These are phyloP conservation scores for Phytophthora sp. DNA, from an alignment of 352 stramenopile species.

Conservation along the genomic window DNA sequence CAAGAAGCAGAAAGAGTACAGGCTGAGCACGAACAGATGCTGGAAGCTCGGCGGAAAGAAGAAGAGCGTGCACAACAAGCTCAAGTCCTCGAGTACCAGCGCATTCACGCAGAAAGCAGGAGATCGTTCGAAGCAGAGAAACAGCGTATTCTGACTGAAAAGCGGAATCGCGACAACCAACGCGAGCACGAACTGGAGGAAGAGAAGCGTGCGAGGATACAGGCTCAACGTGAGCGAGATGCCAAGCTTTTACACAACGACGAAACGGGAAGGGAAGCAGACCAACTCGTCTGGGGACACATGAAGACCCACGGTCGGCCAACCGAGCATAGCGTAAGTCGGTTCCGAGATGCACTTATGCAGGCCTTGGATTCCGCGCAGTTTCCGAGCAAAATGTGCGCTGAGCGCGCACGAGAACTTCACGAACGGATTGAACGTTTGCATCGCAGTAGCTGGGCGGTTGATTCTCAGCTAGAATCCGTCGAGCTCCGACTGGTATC, in stretches of 20 bases:
- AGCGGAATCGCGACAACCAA: conserved; percentile 20
- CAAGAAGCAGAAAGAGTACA: conserved; percentile 5
- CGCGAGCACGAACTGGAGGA: conserved; percentile 7
- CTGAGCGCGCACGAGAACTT: conserved; percentile 29
- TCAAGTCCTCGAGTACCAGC: conserved; percentile 25
- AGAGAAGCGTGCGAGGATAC: conserved; percentile 16
- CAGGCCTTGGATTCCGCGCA: conserved; percentile 13
- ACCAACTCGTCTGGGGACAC: conserved; percentile 27
- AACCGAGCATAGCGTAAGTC: conserved; percentile 12
- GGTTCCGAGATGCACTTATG: conserved; percentile 14
- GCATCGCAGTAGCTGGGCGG: conserved; percentile 6
- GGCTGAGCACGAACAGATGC: background rate
- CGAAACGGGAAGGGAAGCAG: background rate
- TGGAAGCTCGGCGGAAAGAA: conserved; percentile 18
- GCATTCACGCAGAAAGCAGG: conserved; percentile 27
- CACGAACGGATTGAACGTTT: conserved; percentile 33
- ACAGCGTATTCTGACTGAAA: conserved; percentile 12
- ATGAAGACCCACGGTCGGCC: conserved; percentile 16
- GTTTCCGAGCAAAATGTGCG: conserved; percentile 25
- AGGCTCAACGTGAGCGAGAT: conserved; percentile 20
- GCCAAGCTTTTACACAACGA: background rate
- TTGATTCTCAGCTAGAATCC: conserved; percentile 41
- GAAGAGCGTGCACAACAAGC: conserved; percentile 9
- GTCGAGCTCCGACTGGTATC: conserved; percentile 42
- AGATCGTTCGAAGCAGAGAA: conserved; percentile 15